These are phyloP conservation scores for Russula dissimulans DNA, from an alignment of 768 basidiomycete species.

Conservation along the genomic window DNA sequence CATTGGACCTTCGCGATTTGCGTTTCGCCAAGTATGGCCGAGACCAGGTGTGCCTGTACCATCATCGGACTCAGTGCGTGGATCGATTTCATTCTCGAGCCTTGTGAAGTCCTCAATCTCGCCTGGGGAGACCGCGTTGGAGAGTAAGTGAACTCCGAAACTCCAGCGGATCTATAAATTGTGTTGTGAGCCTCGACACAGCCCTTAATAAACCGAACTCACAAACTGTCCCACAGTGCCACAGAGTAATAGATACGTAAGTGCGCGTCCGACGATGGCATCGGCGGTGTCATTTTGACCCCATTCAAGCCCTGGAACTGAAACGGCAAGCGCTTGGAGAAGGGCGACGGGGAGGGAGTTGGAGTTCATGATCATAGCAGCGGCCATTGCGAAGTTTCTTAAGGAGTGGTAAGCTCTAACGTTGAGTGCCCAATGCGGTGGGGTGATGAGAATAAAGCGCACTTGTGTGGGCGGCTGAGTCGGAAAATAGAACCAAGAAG, in stretches of 20 bases:
- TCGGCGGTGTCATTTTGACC: conserved; percentile 67
- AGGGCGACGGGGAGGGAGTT: conserved; percentile 93
- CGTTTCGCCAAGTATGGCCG: background rate
- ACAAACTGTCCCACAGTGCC: conserved; percentile 95
- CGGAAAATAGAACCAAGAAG: conserved; percentile 51
- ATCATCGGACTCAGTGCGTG: background rate
- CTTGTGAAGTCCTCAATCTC: conserved; percentile 23
- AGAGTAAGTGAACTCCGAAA: conserved; percentile 73
- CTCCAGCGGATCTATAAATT: conserved; percentile 74
- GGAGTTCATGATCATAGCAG: conserved; percentile 87
- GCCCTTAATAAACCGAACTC: conserved; percentile 23
- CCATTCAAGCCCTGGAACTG: conserved; percentile 79
- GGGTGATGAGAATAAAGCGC: conserved; percentile 20
- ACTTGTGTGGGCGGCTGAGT: conserved; percentile 71
- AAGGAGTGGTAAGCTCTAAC: background rate
- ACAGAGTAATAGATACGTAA: conserved; percentile 85
- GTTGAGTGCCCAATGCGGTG: background rate
- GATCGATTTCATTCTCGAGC: background rate
- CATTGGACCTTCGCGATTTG: background rate
- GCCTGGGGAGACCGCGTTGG: conserved; percentile 39
- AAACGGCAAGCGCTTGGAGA: conserved; percentile 83
- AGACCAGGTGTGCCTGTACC: background rate
- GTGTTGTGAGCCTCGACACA: background rate
- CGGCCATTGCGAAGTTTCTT: conserved; percentile 72
- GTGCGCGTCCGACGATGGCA: conserved; percentile 83